phyloP scores from a whole-genome alignment of 345 rosid genomes.

The Tarenaya hassleriana region DNA sequence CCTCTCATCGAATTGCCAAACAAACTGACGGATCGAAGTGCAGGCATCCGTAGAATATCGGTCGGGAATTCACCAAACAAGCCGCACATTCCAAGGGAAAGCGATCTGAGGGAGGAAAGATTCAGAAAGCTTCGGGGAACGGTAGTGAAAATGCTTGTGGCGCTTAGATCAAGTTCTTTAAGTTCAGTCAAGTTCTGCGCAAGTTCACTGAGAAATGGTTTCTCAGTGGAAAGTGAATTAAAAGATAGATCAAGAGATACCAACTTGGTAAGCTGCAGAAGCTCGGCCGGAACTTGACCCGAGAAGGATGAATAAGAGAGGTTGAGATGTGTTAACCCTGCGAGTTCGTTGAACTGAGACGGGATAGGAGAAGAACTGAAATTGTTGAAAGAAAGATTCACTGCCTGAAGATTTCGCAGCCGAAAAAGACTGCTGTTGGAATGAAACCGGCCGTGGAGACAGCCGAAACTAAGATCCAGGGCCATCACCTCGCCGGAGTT shows the following conservation, averaged over 20 bases:
- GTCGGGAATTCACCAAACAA: slow-evolving; percentile 14
- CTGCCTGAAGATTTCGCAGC: neutral
- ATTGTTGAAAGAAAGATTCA: neutral
- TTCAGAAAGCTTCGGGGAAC: neutral
- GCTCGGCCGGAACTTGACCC: slow-evolving; percentile 1
- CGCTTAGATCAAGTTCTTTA: no score
- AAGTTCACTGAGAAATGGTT: neutral
- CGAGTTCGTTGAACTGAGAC: neutral
- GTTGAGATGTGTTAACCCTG: neutral
- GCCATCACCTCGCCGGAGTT: neutral
- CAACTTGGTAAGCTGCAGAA: slow-evolving; percentile 11
- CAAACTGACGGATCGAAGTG: neutral
- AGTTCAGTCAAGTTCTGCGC: no score
- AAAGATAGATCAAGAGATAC: slow-evolving; percentile 16
- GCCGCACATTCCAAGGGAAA: rapidly evolving
- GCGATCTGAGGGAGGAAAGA: neutral
- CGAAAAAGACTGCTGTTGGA: neutral
- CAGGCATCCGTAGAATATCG: neutral
- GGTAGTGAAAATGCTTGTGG: no score
- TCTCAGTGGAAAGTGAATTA: neutral
- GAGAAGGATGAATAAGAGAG: neutral
- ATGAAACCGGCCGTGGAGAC: neutral
- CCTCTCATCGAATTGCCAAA: slow-evolving; percentile 3
- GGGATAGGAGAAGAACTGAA: neutral
- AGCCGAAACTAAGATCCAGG: slow-evolving; percentile 1